These are phyloP conservation scores for Sphaerulina musiva DNA, from an alignment of 2,329 filamentous ascomycete genomes.

Conservation along the genomic window DNA sequence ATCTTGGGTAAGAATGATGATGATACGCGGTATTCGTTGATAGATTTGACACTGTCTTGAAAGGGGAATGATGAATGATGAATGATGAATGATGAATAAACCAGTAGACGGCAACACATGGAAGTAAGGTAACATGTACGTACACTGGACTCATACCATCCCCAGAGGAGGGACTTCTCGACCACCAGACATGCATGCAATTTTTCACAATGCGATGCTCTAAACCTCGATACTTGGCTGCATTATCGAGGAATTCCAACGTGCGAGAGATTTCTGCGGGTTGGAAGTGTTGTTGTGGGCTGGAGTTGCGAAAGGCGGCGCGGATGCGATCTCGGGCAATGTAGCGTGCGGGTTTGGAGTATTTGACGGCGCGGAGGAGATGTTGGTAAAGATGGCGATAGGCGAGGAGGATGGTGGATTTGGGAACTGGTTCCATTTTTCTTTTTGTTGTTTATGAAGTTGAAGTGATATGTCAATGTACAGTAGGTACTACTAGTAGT, in stretches of 20 bases:
- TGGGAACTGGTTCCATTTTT: slow-evolving; percentile 10
- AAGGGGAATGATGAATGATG: too few relatives aligned
- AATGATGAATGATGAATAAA: neutral
- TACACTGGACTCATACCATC: too few relatives aligned
- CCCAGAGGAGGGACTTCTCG: neutral
- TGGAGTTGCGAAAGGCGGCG: slow-evolving; percentile 51
- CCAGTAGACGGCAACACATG: too few relatives aligned
- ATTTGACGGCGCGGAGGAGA: slow-evolving; percentile 64
- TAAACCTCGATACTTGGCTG: slow-evolving; percentile 55
- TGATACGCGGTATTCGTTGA: neutral
- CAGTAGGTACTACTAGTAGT: neutral
- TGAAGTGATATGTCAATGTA: too few relatives aligned
- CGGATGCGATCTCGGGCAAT: slow-evolving; percentile 51
- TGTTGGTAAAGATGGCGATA: slow-evolving; percentile 65
- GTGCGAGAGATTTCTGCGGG: slow-evolving; percentile 55
- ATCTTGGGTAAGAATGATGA: neutral
- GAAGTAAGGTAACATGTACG: too few relatives aligned
- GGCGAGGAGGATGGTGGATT: slow-evolving; percentile 19
- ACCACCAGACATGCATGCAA: slow-evolving; percentile 40
- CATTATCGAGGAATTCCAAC: slow-evolving; percentile 62
- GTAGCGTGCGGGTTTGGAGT: slow-evolving; percentile 61
- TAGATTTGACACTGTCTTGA: too few relatives aligned
- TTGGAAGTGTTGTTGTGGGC: slow-evolving; percentile 41
- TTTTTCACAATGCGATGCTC: slow-evolving; percentile 70
- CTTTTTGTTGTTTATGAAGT: too few relatives aligned